These are phyloP conservation scores for Colletotrichum filicis DNA, from an alignment of 2,329 filamentous ascomycete species.

Conservation along the genomic window DNA sequence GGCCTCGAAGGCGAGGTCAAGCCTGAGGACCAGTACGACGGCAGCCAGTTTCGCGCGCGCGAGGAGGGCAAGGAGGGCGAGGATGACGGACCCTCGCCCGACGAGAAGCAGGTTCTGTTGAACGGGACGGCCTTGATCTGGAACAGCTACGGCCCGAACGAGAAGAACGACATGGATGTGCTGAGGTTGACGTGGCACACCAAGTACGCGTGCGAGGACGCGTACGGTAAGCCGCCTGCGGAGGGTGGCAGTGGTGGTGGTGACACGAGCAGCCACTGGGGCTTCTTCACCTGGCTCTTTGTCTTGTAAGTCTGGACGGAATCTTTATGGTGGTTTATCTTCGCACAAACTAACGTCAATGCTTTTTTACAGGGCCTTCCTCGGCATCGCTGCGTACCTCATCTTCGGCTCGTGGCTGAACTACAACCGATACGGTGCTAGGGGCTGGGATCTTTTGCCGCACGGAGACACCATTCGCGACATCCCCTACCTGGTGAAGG, in stretches of 20 bases:
- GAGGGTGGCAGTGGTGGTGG: constrained; percentile 51
- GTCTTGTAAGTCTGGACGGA: constrained; percentile 77
- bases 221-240: constrained; percentile 47
- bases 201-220: constrained; percentile 82
- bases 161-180: constrained; percentile 67
- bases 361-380: constrained; percentile 74
- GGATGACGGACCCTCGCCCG: constrained; percentile 44
- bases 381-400: constrained; percentile 87
- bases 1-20: constrained; percentile 79
- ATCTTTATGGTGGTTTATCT: neutral
- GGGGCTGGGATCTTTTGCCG: constrained; percentile 94
- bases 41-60: constrained; percentile 41
- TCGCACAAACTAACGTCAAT: constrained; percentile 36
- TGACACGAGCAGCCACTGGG: constrained; percentile 74
- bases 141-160: constrained; percentile 74
- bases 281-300: constrained; percentile 97
- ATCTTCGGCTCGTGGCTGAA: constrained; percentile 99
- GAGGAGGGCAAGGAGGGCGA: constrained; percentile 49
- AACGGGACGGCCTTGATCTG: constrained; percentile 76
- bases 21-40: constrained; percentile 63
- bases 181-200: constrained; percentile 87
- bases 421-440: constrained; percentile 95
- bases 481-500: constrained; percentile 89
- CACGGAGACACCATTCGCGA: constrained; percentile 94
- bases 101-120: constrained; percentile 64